Conservation (phyloP, 2,329 filamentous ascomycete genomes). For the Colletotrichum incanum region DNA sequence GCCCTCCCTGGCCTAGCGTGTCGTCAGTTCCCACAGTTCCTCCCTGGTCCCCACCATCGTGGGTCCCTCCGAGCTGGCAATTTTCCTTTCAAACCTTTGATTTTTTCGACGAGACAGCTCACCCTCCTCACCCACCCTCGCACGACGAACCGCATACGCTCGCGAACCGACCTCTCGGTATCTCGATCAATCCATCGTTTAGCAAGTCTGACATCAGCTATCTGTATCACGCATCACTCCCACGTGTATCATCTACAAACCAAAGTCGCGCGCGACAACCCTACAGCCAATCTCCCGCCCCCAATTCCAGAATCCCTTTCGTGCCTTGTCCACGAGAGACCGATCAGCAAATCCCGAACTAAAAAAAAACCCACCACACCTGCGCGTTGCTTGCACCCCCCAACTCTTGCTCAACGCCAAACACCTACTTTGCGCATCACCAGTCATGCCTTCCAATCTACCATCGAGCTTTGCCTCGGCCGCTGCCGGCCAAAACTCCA, state of each 20-base stretch:
- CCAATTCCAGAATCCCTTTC: constrained; percentile 29
- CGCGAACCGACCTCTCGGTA: constrained; percentile 38
- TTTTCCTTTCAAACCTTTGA: constrained; percentile 46
- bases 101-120: constrained; percentile 46
- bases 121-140: constrained; percentile 42
- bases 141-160: constrained; percentile 40
- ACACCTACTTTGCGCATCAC: constrained; percentile 39
- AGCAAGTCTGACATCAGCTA: constrained; percentile 44
- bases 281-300: constrained; percentile 19
- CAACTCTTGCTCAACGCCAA: constrained; percentile 18
- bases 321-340: constrained; percentile 41
- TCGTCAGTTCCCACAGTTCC: constrained; percentile 26
- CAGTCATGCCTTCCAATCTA: constrained; percentile 79
- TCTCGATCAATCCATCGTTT: constrained; percentile 44
- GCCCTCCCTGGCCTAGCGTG: constrained; percentile 14
- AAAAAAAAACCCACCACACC: constrained; percentile 19
- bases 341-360: constrained; percentile 36
- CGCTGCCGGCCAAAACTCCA: constrained; percentile 81
- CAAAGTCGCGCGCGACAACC: constrained; percentile 33
- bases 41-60: constrained; percentile 44
- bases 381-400: constrained; percentile 33
- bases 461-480: constrained; percentile 89
- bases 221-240: constrained; percentile 37
- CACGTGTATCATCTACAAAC: constrained; percentile 30
- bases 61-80: constrained; percentile 45